Evolutionary conservation across 495 filamentous ascomycete species (phyloP).

Genomic region (Podospora appendiculata): DNA sequence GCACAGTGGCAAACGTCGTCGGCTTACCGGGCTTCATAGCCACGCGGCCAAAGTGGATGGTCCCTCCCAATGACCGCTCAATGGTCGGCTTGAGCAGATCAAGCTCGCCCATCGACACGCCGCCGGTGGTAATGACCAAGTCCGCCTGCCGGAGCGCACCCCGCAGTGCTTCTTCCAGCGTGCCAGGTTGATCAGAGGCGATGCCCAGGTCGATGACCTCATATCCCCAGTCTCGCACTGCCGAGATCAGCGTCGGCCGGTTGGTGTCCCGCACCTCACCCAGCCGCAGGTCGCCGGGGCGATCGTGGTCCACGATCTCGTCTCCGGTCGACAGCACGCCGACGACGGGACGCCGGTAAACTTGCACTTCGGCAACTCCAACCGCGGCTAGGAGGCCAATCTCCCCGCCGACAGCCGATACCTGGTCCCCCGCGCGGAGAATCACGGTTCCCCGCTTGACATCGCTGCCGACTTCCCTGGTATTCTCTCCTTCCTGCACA

Average conservation of each 20-base stretch:
- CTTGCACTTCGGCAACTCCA: conserved; percentile 61
- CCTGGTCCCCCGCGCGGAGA: conserved; percentile 64
- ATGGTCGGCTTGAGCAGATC: conserved; percentile 97
- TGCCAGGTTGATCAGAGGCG: conserved; percentile 67
- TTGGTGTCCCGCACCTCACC: conserved; percentile 95
- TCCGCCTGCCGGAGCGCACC: conserved; percentile 66
- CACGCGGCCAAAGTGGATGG: conserved; percentile 94
- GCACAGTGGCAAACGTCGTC: conserved; percentile 89
- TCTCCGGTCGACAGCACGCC: conserved; percentile 93
- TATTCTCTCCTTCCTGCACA: conserved; percentile 75
- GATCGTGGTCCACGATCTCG: conserved; percentile 76
- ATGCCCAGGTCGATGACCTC: conserved; percentile 82
- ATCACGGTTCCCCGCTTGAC: conserved; percentile 60
- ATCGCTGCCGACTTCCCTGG: conserved; percentile 88
- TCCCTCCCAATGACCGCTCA: conserved; percentile 81
- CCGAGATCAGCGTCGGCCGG: conserved; percentile 73
- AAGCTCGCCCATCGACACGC: conserved; percentile 96
- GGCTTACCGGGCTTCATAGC: conserved; percentile 98
- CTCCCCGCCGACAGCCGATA: conserved; percentile 82
- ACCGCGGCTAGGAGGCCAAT: conserved; percentile 83
- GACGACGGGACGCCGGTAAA: conserved; percentile 70
- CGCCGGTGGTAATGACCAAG: conserved; percentile 85
- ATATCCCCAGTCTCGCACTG: conserved; percentile 68
- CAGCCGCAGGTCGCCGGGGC: conserved; percentile 51
- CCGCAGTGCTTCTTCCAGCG: conserved; percentile 69